Evolutionary conservation across 257 asterid species (phyloP), one percentile per base, ranked within the genome.

Genomic region (Nicotiana obtusifolia): DNA sequence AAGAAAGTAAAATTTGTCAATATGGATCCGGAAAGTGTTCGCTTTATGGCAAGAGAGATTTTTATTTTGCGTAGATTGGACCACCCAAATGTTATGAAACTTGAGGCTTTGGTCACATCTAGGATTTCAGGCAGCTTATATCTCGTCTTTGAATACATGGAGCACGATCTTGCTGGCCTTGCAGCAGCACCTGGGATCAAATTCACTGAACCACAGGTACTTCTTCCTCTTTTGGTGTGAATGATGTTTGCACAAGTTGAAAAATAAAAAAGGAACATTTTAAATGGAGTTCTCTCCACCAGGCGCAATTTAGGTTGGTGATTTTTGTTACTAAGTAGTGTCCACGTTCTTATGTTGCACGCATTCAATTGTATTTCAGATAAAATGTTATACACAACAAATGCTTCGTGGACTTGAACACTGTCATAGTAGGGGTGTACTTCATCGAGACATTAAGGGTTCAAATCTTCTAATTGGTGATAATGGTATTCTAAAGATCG

Each of bases 141-240:
- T 77, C 85, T 82, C 15, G 81, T 82, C 35, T 82, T 82, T 14
- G 85, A 82, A 20, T 82, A 82, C 81, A 82, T 82, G 85, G 85
- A 82, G 37, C 85, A 82, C 33, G 85, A 82, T 82, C 82, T 82
- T 62, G 82, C 85, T 26, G 85, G 85, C 19, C 85, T 82, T 11
- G 47, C 69, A 37, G 76, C 85, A 62, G 69, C 82, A 22, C 78
- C 85, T 0, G 33, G 9, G 62, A 56, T 82, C 71, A 65, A 78
- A 69, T 82, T 82, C 76, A 82, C 85, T 19, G 85, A 64, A 66
- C 62, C 82, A 82, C 82, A 82, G 84, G 84, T 82, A 75, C 17
- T 75, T 54, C 30, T 75, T 82, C 73, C 57, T 44, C 20, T 57
- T 28, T 19, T 28, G 14, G 37, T 28, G 28, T 64, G 37, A 64